These are phyloP conservation scores for Themeda triandra DNA, from an alignment of 176 grass and related monocot species.

Conservation along the genomic window DNA sequence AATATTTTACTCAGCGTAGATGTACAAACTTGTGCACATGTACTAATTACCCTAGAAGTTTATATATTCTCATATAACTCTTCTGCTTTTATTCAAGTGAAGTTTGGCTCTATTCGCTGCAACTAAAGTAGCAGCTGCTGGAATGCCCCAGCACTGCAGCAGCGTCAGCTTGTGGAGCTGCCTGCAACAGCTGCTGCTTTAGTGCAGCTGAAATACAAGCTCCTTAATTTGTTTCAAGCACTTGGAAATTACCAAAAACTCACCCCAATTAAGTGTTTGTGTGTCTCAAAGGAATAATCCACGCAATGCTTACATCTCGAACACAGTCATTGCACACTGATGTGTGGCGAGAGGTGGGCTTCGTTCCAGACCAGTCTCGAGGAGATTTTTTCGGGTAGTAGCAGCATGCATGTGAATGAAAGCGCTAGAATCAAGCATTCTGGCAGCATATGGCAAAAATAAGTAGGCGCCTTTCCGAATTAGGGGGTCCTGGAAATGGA, in stretches of 20 bases:
- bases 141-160: no score
- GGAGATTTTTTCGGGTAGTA: neutral
- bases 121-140: no score
- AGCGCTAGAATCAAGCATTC: neutral
- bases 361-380: neutral
- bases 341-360: neutral
- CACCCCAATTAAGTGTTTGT: neutral
- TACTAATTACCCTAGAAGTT: no score
- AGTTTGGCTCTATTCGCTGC: no score
- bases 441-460: neutral
- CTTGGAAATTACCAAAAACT: neutral
- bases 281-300: neutral
- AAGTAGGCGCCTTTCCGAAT: conserved; percentile 8
- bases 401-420: no score
- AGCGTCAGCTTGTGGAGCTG: no score
- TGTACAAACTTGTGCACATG: neutral
- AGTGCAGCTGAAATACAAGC: no score
- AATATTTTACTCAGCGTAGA: neutral
- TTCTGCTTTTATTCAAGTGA: neutral
- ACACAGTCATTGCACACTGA: neutral
- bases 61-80: neutral
- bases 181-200: no score
- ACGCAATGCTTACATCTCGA: neutral
- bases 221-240: neutral
- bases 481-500: no score